Conservation (phyloP, 768 basidiomycete species). For the Xerocomellus dryophilus region DNA sequence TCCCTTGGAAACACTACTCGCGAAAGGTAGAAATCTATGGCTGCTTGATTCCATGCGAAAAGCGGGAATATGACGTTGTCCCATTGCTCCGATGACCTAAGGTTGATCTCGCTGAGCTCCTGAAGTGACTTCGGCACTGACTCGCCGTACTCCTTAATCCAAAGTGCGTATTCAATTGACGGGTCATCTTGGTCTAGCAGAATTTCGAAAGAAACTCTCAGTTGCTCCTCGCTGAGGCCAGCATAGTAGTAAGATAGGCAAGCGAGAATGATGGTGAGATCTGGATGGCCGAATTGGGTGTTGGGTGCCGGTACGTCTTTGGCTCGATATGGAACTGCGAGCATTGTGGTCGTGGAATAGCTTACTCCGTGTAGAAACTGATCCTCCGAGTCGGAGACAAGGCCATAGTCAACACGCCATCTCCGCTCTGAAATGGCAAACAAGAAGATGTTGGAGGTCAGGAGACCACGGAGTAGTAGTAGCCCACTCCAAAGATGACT, state of each 20-base stretch:
- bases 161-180: not conserved
- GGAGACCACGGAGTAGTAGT: conserved; percentile 30
- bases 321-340: conserved; percentile 36
- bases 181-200: conserved; percentile 5
- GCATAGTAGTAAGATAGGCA: conserved; percentile 34
- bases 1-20: conserved; percentile 34
- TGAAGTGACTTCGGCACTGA: not conserved
- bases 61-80: not conserved
- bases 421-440: conserved; percentile 28
- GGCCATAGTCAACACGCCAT: conserved; percentile 36
- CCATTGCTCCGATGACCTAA: conserved; percentile 10
- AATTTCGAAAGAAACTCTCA: not conserved
- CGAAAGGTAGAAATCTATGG: conserved; percentile 20
- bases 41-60: not conserved
- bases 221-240: not conserved
- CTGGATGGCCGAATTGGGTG: conserved; percentile 37
- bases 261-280: conserved; percentile 31
- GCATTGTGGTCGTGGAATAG: conserved; percentile 20
- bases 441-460: conserved; percentile 24
- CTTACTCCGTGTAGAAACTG: no score
- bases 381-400: not conserved
- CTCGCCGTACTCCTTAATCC: not conserved
- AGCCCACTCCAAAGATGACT: not conserved
- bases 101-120: not conserved
- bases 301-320: conserved; percentile 32